Base-by-base conservation (phyloP, 2,329 filamentous ascomycete genomes). In the Talaromyces marneffei region DNA sequence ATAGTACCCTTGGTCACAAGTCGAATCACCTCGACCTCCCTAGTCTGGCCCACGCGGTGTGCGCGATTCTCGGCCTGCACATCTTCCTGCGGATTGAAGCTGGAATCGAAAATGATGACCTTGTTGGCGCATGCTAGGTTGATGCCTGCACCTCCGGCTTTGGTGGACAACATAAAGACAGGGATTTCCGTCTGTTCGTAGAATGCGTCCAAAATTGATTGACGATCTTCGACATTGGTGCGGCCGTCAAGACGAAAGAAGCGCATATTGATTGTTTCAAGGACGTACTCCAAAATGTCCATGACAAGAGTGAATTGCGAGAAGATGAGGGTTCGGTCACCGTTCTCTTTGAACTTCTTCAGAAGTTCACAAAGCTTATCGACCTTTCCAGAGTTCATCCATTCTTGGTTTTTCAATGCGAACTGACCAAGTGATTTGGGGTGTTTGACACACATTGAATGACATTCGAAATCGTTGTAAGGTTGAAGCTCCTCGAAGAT, bases 41-140 rank as follows among this genome's bases (percentile, higher is more conserved):
- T 82, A 31, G 85, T 92, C 79, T 99, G 94, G 0, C 94, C 94
- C 8, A 99, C 90, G 14, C 94, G 88, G 76, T 99, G 94, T 0
- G 94, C 94, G 18, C 94, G 87, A 74, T 99, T 97, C 79, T 97
- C 94, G 0, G 94, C 94, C 74, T 99, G 94, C n/a, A 96, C 87
- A 71, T 99, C 94, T 67, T 97, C 93, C 72, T 99, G 94, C 0
- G 94, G 94, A 68, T 99, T 99, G 78, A 97, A 96, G n/a, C 88
- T 91, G 65, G 90, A 89, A 75, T 99, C 94, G 73, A 97, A 97
- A 70, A 99, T 94, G 75, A 99, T 86, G 67, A 99, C 93, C 77
- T 97, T 97, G 79, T 97, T 97, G 4, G 94, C 94, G 37, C 89
- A 90, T 7, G 93, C 94, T 59, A 99, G 78, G 75, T 99, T 99